Base-by-base conservation (phyloP, 495 filamentous ascomycete genomes). In the Annulohypoxylon nitens region DNA sequence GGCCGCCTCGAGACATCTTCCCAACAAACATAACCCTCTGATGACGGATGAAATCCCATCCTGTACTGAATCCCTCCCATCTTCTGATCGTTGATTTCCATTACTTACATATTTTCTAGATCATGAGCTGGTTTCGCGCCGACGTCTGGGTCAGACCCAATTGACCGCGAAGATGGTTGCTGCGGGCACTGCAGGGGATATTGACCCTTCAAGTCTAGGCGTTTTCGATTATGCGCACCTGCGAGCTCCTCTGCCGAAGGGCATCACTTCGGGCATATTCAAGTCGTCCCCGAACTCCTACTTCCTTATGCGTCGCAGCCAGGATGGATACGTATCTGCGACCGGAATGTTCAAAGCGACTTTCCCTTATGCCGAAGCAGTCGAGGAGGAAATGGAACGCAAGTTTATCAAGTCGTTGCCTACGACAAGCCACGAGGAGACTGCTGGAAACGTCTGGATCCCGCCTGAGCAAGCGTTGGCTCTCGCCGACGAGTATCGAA, bases 331-430 rank as follows among this genome's bases (percentile, higher is more conserved):
- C 78, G 90, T 99, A 43, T 97, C 94, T 75, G 94, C 96, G 5
- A 98, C 96, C 60, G 96, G 97, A 78, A 98, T 99, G 97, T 99
- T 98, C 87, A 99, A 98, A 83, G 97, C 97, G 64, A 93, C 95
- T 5, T 99, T 98, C 80, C 96, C 96, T 3, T 98, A 94, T 86
- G 94, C 96, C 12, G 90, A 91, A 66, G 82, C 87, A 34, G 88
- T 90, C 6, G 97, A 99, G 78, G 96, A 99, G 81, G 90, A 91
- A 69, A 84, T 83, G 7, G 96, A 99, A 85, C 91, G 95, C 69
- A 92, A 90, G 70, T 95, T 93, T 74, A 86, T 98, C 76, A 97
- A 96, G 81, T 85, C 84, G 10, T 89, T 95, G 20, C 81, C 88
- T 34, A 89, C 90, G 6, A 97, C 94, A 3, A 95, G 93, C 69